These are phyloP conservation scores for Kandelia obovata DNA, from an alignment of 345 rosid species.

Conservation along the genomic window DNA sequence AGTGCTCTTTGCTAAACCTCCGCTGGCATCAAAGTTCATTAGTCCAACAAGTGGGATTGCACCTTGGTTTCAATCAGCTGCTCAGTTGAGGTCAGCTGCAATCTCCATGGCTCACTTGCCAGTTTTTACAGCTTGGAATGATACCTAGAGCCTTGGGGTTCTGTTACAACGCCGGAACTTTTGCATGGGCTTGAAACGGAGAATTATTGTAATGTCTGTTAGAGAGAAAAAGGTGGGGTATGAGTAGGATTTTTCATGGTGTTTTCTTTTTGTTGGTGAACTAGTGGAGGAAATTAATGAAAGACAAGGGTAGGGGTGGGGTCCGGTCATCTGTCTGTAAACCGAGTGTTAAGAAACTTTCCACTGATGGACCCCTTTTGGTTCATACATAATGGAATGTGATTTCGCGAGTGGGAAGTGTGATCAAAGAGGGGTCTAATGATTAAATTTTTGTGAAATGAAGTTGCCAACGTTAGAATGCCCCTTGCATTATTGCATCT, in stretches of 20 bases:
- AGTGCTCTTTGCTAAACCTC: constrained; percentile 48
- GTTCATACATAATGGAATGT: constrained; percentile 25
- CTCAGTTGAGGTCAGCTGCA: constrained; percentile 37
- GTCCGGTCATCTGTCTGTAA: constrained; percentile 32
- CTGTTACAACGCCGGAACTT: not conserved
- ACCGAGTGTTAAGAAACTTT: constrained; percentile 32
- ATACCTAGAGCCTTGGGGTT: constrained; percentile 28
- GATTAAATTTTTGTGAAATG: constrained; percentile 32
- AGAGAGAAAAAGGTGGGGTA: not conserved
- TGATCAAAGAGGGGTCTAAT: constrained; percentile 16
- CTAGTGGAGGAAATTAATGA: constrained; percentile 22
- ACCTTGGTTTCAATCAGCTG: constrained; percentile 51
- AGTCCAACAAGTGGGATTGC: constrained; percentile 28
- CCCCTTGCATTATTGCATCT: not conserved
- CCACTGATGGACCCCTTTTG: constrained; percentile 31
- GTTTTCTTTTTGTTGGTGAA: constrained; percentile 6
- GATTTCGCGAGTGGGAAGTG: constrained; percentile 32
- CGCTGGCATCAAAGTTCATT: constrained; percentile 48
- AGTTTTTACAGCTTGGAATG: constrained; percentile 72
- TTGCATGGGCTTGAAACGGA: constrained; percentile 2
- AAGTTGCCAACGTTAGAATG: constrained; percentile 23
- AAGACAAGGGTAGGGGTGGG: constrained; percentile 27
- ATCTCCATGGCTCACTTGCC: constrained; percentile 60
- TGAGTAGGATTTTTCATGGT: constrained; percentile 16
- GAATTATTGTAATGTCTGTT: not conserved